Evolutionary conservation across 1,139 yeast species (phyloP).

Genomic region (Magnusiomyces paraingens): DNA sequence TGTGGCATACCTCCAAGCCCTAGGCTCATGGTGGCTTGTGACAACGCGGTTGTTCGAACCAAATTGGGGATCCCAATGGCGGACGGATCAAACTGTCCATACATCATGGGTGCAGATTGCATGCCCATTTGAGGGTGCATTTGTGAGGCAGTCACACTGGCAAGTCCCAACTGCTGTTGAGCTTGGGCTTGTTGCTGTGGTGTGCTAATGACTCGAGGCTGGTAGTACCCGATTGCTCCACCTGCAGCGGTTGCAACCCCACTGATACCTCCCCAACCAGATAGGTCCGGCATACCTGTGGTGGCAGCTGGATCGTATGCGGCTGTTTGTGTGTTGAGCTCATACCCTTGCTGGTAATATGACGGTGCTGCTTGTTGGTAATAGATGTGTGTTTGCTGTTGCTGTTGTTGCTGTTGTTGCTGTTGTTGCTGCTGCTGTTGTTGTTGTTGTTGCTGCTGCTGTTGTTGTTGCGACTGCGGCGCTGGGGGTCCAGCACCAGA

Average conservation of each 20-base stretch:
- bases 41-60: slow-evolving; percentile 28
- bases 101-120: slow-evolving; percentile 11
- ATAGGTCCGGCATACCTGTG: background rate
- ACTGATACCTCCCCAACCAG: slow-evolving; percentile 3
- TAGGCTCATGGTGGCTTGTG: slow-evolving; percentile 27
- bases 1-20: slow-evolving; percentile 20
- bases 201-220: background rate
- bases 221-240: background rate
- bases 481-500: background rate
- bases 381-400: background rate
- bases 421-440: background rate
- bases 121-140: slow-evolving; percentile 8
- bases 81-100: slow-evolving; percentile 4
- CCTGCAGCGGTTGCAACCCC: background rate
- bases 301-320: background rate
- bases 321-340: background rate
- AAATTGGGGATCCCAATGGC: slow-evolving; percentile 22
- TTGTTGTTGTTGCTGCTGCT: background rate
- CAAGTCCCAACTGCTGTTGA: background rate
- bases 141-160: slow-evolving; percentile 3
- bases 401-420: background rate
- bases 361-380: background rate
- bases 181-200: background rate
- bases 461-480: background rate
- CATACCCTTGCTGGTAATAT: slow-evolving; percentile 2